Conservation (phyloP, 805 yeast genomes). For the Maudiozyma saulgeensis region DNA sequence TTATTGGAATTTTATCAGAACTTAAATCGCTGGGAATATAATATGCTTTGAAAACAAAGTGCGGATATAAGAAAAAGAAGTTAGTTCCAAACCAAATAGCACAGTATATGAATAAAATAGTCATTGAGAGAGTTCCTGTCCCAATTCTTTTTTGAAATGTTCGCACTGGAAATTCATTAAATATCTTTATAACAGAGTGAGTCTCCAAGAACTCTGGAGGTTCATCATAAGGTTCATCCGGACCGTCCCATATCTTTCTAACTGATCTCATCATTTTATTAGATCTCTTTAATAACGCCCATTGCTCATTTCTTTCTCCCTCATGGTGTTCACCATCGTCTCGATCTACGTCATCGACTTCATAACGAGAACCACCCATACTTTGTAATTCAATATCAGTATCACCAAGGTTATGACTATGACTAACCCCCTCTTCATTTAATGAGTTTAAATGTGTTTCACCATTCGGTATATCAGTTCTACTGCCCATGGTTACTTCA, state of each 20-base stretch:
- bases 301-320: conserved; percentile 9
- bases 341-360: background rate
- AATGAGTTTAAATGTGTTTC: background rate
- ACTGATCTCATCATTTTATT: conserved; percentile 19
- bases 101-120: conserved; percentile 33
- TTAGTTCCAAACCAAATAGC: conserved; percentile 38
- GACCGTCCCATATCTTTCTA: conserved; percentile 47
- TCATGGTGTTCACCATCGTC: background rate
- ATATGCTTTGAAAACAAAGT: conserved; percentile 36
- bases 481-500: background rate
- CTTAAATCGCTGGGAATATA: conserved; percentile 14
- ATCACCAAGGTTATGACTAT: background rate
- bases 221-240: conserved; percentile 37
- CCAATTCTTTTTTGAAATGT: conserved; percentile 26
- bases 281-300: conserved; percentile 13
- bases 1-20: conserved; percentile 24
- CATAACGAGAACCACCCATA: background rate
- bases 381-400: conserved; percentile 2
- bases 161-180: conserved; percentile 33
- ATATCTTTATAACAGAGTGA: background rate
- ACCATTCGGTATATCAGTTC: background rate
- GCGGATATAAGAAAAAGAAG: conserved; percentile 35
- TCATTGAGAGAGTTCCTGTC: conserved; percentile 21
- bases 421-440: background rate
- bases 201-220: conserved; percentile 33